A percentile compares a stretch with the other conserved stretches of the same genome.
Evolutionary conservation across 2,329 filamentous ascomycete species (phyloP).

Genomic region (Microcyclospora pomicola): DNA sequence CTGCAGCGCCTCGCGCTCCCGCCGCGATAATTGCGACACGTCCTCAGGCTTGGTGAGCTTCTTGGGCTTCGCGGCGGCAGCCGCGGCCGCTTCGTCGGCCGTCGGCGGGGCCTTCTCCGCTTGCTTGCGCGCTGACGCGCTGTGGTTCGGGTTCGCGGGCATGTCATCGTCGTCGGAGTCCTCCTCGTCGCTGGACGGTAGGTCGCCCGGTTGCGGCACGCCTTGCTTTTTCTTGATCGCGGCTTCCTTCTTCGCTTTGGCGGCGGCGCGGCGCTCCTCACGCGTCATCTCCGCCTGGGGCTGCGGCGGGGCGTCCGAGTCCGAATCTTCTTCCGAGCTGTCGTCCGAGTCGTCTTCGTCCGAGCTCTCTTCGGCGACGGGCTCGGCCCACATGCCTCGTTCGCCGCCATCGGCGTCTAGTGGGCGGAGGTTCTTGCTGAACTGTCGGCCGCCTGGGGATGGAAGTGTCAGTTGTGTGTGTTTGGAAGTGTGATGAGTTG

Average conservation of each 20-base stretch:
- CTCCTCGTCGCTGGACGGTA: conserved; percentile 55
- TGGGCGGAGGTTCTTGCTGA: conserved; percentile 80
- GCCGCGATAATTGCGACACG: conserved; percentile 44
- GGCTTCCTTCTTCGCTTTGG: conserved; percentile 83
- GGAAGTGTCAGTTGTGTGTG: conserved; percentile 8
- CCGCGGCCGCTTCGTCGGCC: conserved; percentile 20
- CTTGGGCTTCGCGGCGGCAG: conserved; percentile 36
- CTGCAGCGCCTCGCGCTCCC: conserved; percentile 67
- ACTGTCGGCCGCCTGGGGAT: conserved; percentile 72
- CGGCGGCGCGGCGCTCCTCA: conserved; percentile 74
- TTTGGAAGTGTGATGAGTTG: background rate
- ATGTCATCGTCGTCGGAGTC: conserved; percentile 49
- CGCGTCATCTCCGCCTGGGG: conserved; percentile 50
- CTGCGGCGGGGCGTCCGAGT: conserved; percentile 27
- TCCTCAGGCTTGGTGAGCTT: conserved; percentile 44
- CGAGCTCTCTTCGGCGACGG: conserved; percentile 36
- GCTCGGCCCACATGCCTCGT: conserved; percentile 71
- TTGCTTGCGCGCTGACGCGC: conserved; percentile 52
- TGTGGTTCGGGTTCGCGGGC: conserved; percentile 86
- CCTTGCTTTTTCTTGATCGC: conserved; percentile 63
- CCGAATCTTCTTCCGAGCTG: conserved; percentile 31
- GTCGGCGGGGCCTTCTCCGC: conserved; percentile 44
- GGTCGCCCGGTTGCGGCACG: conserved; percentile 66
- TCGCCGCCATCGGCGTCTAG: conserved; percentile 81
- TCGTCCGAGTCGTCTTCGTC: conserved; percentile 34